These are phyloP conservation scores for Dictyostelium gargantuum DNA, from an alignment of 208 protist species.

Conservation along the genomic window DNA sequence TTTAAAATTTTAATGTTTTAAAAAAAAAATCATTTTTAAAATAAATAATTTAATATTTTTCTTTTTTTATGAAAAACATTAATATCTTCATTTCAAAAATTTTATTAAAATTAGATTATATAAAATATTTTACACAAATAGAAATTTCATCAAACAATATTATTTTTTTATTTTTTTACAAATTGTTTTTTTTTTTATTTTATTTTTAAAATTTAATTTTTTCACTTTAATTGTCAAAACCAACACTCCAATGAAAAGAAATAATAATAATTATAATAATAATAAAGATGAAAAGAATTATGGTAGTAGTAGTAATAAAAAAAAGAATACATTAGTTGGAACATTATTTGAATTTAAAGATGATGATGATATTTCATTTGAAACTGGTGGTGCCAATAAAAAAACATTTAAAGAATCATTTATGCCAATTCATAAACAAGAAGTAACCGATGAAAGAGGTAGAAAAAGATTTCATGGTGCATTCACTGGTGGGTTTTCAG, in stretches of 20 bases:
- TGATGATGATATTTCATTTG: background rate
- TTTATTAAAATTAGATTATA: too few species aligned
- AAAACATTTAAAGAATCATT: background rate
- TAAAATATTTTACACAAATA: background rate
- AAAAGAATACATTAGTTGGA: background rate
- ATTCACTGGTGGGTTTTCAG: conserved; percentile 91
- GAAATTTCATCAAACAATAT: background rate
- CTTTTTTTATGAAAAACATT: too few species aligned
- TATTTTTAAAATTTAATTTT: background rate
- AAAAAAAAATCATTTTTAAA: too few species aligned
- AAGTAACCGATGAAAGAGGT: conserved; percentile 79
- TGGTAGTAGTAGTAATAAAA: background rate
- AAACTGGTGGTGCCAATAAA: background rate
- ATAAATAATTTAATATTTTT: too few species aligned
- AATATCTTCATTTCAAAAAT: too few species aligned
- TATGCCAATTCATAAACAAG: conserved; percentile 62
- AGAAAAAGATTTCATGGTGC: conserved; percentile 89
- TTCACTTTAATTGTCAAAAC: background rate
- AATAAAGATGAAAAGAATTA: background rate
- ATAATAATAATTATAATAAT: background rate
- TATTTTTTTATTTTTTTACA: background rate
- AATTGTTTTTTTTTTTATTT: background rate
- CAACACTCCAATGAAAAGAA: background rate
- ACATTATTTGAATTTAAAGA: conserved; percentile 17
- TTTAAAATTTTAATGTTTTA: too few species aligned